These are phyloP conservation scores for Sphaerostilbella broomeana DNA, from an alignment of 2,329 filamentous ascomycete species.

Conservation along the genomic window DNA sequence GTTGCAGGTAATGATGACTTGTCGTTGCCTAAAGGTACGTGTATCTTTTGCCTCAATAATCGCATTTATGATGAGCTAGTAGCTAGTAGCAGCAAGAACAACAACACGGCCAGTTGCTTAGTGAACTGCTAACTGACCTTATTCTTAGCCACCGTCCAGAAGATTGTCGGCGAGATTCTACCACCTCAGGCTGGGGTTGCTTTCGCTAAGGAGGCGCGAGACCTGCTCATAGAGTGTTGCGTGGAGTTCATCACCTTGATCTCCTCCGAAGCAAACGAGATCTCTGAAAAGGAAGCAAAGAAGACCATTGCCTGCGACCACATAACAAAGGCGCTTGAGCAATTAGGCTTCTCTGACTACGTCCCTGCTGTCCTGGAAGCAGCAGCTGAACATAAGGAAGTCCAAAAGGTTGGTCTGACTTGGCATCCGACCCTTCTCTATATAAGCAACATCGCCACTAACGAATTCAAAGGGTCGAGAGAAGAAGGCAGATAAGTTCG, in stretches of 20 bases:
- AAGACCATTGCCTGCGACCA: constrained; percentile 99
- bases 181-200: constrained; percentile 67
- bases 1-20: constrained; percentile 54
- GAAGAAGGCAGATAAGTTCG: constrained; percentile 96
- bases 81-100: not conserved
- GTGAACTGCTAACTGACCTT: constrained; percentile 23
- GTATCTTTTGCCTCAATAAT: not conserved
- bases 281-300: constrained; percentile 96
- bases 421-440: not conserved
- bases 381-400: constrained; percentile 85
- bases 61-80: not conserved
- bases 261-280: constrained; percentile 98
- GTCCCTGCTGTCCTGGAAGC: constrained; percentile 81
- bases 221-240: constrained; percentile 95
- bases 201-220: constrained; percentile 91
- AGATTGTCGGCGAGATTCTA: constrained; percentile 92
- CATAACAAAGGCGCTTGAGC: constrained; percentile 88
- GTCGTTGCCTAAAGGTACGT: constrained; percentile 57
- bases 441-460: constrained; percentile 24
- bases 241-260: constrained; percentile 98
- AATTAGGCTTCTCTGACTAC: constrained; percentile 89
- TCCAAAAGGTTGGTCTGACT: constrained; percentile 64
- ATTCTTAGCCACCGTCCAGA: constrained; percentile 57
- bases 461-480: constrained; percentile 72
- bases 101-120: not conserved